These are phyloP conservation scores for Somion occarium DNA, from an alignment of 1,284 basidiomycete genomes.

Conservation along the genomic window DNA sequence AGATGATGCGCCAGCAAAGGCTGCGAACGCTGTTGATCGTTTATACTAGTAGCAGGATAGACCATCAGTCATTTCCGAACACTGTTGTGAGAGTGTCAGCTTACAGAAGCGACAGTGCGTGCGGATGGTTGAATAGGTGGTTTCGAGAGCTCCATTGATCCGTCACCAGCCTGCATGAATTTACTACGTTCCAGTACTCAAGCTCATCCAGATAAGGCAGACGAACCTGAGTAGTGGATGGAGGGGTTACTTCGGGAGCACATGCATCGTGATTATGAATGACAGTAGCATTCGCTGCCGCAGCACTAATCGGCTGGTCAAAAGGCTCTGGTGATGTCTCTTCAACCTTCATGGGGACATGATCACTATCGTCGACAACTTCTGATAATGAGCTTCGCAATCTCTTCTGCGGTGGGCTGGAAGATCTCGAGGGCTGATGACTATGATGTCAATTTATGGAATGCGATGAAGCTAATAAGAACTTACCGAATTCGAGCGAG, in stretches of 20 bases:
- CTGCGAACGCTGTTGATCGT: constrained; percentile 22
- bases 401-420: background rate
- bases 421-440: background rate
- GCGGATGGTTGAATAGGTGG: constrained; percentile 4
- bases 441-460: background rate
- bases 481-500: background rate
- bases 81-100: constrained; percentile 5
- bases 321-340: background rate
- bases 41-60: constrained; percentile 15
- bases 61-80: background rate
- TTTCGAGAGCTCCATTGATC: background rate
- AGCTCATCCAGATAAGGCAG: no score
- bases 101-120: constrained; percentile 16
- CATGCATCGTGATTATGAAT: no score
- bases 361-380: background rate
- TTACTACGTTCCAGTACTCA: no score
- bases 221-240: no score
- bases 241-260: no score
- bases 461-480: background rate
- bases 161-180: no score
- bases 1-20: constrained; percentile 16
- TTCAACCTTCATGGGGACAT: background rate
- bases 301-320: no score
- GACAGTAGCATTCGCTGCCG: no score
- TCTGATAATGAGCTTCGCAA: background rate